phyloP scores from a whole-genome alignment of 2,329 filamentous ascomycete species.

The Gremmenia infestans region DNA sequence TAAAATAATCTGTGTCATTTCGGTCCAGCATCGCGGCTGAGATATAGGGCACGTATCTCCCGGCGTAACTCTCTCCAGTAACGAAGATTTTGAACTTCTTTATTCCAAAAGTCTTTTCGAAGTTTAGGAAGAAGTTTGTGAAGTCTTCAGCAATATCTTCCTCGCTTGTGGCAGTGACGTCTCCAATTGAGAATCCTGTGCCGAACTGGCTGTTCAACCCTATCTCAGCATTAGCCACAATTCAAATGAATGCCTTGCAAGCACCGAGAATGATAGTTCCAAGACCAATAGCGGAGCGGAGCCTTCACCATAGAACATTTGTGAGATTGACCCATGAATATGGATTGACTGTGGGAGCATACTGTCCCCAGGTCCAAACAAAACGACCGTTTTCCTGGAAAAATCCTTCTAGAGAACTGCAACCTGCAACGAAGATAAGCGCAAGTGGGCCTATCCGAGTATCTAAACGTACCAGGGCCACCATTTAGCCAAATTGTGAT shows the following conservation, averaged over 20 bases:
- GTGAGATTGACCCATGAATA: conserved; percentile 36
- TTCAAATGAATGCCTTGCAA: background rate
- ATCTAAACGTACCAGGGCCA: conserved; percentile 36
- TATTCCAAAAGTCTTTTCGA: conserved; percentile 49
- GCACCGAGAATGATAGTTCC: background rate
- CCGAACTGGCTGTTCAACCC: conserved; percentile 44
- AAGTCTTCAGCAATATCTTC: conserved; percentile 43
- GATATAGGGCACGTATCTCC: conserved; percentile 52
- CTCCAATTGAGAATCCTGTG: conserved; percentile 23
- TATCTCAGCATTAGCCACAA: background rate
- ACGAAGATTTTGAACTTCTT: conserved; percentile 49
- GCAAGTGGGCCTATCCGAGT: conserved; percentile 17
- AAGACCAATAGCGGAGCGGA: no score
- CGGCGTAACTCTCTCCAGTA: conserved; percentile 50
- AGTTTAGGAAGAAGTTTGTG: conserved; percentile 48
- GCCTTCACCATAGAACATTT: conserved; percentile 34
- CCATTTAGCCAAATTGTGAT: conserved; percentile 47
- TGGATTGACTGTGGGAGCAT: conserved; percentile 23
- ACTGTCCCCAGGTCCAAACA: conserved; percentile 28
- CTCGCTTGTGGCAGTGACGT: conserved; percentile 35
- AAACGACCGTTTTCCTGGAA: conserved; percentile 34
- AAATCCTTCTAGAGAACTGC: conserved; percentile 34
- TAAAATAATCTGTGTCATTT: conserved; percentile 44
- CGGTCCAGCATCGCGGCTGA: conserved; percentile 46
- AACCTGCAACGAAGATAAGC: conserved; percentile 43